phyloP scores from a whole-genome alignment of 2,329 filamentous ascomycete species.

The Trichoderma endophyticum region DNA sequence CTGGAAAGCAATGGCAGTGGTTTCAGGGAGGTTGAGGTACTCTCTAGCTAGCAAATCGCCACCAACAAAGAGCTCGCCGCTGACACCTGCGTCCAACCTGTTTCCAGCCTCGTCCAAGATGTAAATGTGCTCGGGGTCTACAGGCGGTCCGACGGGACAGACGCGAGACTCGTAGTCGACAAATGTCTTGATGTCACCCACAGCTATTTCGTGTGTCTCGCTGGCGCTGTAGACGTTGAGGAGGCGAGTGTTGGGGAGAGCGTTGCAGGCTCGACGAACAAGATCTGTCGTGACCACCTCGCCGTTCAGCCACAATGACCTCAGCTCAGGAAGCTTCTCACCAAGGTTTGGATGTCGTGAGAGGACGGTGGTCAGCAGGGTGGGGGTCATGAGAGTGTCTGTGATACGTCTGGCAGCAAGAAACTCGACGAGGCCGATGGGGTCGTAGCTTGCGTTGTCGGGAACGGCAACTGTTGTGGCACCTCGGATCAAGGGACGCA shows the following conservation, averaged over 20 bases:
- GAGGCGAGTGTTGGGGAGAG: slow-evolving; percentile 65
- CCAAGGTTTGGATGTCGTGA: slow-evolving; percentile 65
- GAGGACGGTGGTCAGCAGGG: slow-evolving; percentile 70
- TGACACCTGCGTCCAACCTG: slow-evolving; percentile 57
- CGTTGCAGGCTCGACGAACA: slow-evolving; percentile 63
- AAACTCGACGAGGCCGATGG: slow-evolving; percentile 67
- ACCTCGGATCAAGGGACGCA: slow-evolving; percentile 71
- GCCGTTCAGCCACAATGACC: slow-evolving; percentile 75
- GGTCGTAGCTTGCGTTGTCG: slow-evolving; percentile 75
- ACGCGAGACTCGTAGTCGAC: slow-evolving; percentile 60
- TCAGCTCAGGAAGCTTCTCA: slow-evolving; percentile 60
- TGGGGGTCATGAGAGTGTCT: slow-evolving; percentile 81
- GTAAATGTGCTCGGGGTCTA: slow-evolving; percentile 67
- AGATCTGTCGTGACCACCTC: slow-evolving; percentile 80
- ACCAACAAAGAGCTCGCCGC: slow-evolving; percentile 72
- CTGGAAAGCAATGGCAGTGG: slow-evolving; percentile 69
- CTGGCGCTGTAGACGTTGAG: slow-evolving; percentile 81
- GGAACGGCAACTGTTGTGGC: slow-evolving; percentile 73
- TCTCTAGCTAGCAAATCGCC: slow-evolving; percentile 71
- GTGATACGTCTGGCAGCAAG: slow-evolving; percentile 65
- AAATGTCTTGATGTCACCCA: slow-evolving; percentile 69
- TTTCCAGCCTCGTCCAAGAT: slow-evolving; percentile 68
- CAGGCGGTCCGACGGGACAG: slow-evolving; percentile 69
- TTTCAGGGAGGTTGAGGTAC: slow-evolving; percentile 77
- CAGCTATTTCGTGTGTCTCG: slow-evolving; percentile 77